These are phyloP conservation scores for Apostasia ramifera DNA, from an alignment of 106 monocot genomes.

Conservation along the genomic window DNA sequence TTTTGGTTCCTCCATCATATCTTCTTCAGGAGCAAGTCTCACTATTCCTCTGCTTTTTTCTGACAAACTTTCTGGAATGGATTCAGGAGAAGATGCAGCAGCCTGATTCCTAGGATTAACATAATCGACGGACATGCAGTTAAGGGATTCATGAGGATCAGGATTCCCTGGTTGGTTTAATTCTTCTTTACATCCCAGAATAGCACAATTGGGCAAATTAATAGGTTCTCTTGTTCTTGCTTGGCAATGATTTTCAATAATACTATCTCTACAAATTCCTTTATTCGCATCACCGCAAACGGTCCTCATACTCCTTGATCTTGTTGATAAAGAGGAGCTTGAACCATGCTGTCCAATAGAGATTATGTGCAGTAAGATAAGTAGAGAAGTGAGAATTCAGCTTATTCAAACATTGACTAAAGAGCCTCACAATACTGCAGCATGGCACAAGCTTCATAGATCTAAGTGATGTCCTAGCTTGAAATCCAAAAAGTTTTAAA, in stretches of 20 bases:
- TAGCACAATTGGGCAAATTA: slow-evolving; percentile 5
- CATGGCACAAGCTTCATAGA: too few relatives aligned
- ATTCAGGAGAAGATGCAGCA: slow-evolving; percentile 8
- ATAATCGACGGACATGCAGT: slow-evolving; percentile 6
- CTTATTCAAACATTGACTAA: too few relatives aligned
- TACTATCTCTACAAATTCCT: slow-evolving; percentile 8
- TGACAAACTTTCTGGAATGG: background rate
- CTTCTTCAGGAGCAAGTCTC: slow-evolving; percentile 9
- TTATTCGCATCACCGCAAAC: slow-evolving; percentile 9
- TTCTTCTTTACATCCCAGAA: slow-evolving; percentile 11
- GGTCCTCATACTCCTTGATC: slow-evolving; percentile 19
- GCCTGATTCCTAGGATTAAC: slow-evolving; percentile 7
- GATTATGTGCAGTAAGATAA: background rate
- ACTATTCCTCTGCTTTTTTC: background rate
- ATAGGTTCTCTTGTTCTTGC: slow-evolving; percentile 21
- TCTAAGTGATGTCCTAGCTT: too few relatives aligned
- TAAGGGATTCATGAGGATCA: background rate
- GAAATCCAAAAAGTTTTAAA: too few relatives aligned
- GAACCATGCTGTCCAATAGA: slow-evolving; percentile 26
- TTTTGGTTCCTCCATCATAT: background rate
- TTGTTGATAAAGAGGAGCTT: slow-evolving; percentile 10
- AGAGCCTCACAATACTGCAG: too few relatives aligned
- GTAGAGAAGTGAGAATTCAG: too few relatives aligned
- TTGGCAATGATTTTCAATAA: slow-evolving; percentile 24
- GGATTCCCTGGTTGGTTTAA: background rate